Base-by-base conservation (phyloP, 2,329 filamentous ascomycete genomes). In the Remersonia thermophila region DNA sequence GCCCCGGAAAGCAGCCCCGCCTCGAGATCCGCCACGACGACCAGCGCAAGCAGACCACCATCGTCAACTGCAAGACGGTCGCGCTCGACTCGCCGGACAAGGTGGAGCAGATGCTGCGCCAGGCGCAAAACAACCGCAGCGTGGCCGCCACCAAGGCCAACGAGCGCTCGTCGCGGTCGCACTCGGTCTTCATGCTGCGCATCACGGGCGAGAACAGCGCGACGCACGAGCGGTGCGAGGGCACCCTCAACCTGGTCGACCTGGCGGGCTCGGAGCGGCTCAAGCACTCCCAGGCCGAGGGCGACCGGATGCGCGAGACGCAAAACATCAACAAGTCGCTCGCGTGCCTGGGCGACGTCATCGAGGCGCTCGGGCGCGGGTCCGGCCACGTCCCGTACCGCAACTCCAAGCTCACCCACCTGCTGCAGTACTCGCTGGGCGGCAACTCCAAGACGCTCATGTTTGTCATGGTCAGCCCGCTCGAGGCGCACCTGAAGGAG, bases 111-210 rank as follows among this genome's bases (percentile, higher is more conserved):
- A 87, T 95, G 54, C 71, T 98, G 18, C 71, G 73, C 29, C 76
- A 81, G 32, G 91, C 93, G 0, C 78, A 81, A 47, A 78, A 76
- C 50, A 95, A 96, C 59, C 77, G 91, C 12, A 89, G 83, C 8
- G 87, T 95, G 3, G 91, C 91, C 1, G 86, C 91, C 0, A 98
- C 91, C n/a, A 95, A 93, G 55, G 85, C 91, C 43, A 98, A 98
- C 61, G 85, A 93, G 62, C 76, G 87, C 32, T 94, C 85, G 0
- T 94, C 86, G 9, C 81, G 93, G 33, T 94, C 85, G 23, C 91
- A 98, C 61, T 94, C 84, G 1, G 86, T 98, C 33, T 96, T 98
- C 55, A 93, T 96, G 39, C 71, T 98, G 37, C 94, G 93, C 53
- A 60, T 80, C 7, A 61, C 66, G 7, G 75, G 76, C n/a, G 61